Evolutionary conservation across 805 yeast genomes (phyloP).

Genomic region (Alloascoidea hylecoeti): DNA sequence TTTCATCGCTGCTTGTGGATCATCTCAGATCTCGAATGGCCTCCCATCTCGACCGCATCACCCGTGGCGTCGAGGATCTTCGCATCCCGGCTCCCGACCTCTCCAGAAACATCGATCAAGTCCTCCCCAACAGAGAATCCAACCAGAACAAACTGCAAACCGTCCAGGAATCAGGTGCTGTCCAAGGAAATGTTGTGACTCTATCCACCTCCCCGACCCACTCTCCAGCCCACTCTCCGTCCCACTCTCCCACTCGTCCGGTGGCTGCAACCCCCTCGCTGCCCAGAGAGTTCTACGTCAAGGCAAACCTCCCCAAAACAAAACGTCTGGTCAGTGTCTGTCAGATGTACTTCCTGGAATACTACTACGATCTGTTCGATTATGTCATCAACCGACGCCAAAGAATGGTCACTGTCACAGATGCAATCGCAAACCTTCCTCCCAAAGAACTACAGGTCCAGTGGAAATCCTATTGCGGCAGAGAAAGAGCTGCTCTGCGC

Average conservation of each 20-base stretch:
- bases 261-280: background rate
- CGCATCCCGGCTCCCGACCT: background rate
- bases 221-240: background rate
- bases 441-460: slow-evolving; percentile 26
- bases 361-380: slow-evolving; percentile 91
- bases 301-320: slow-evolving; percentile 61
- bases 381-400: slow-evolving; percentile 80
- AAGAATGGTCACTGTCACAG: slow-evolving; percentile 58
- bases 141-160: background rate
- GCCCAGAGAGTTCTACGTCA: slow-evolving; percentile 31
- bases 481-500: slow-evolving; percentile 75
- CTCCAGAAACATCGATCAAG: no score
- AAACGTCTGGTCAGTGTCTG: slow-evolving; percentile 82
- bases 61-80: background rate
- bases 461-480: slow-evolving; percentile 70
- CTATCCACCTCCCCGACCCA: background rate
- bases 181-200: background rate
- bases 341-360: slow-evolving; percentile 86
- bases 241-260: background rate
- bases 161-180: background rate
- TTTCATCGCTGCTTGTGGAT: no score
- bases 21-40: slow-evolving; percentile 1
- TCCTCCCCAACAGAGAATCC: background rate
- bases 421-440: slow-evolving; percentile 21
- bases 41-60: slow-evolving; percentile 1